Percentiles rank a stretch among this genome's conserved stretches.
Conservation (phyloP, 2,329 filamentous ascomycete species). For the Exutisphaerella laricina region DNA sequence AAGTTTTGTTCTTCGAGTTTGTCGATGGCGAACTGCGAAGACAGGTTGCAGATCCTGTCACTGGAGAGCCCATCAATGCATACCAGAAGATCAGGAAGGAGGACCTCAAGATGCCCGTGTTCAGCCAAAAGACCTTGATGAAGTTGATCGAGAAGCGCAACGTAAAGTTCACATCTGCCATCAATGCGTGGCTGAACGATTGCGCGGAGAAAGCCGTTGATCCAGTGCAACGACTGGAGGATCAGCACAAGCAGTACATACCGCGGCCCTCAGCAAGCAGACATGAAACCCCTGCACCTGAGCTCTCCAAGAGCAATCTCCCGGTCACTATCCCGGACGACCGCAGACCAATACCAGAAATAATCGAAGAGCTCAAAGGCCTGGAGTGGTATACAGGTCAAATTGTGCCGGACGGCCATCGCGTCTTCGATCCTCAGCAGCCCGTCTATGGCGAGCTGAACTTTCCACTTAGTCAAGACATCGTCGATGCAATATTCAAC, state of each 20-base stretch:
- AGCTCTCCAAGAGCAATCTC: conserved; percentile 40
- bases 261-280: conserved; percentile 53
- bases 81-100: conserved; percentile 67
- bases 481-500: conserved; percentile 97
- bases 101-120: conserved; percentile 84
- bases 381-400: conserved; percentile 86
- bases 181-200: conserved; percentile 69
- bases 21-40: conserved; percentile 84
- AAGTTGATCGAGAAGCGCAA: conserved; percentile 85
- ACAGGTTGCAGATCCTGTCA: conserved; percentile 66
- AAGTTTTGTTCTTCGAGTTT: conserved; percentile 88
- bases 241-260: conserved; percentile 55
- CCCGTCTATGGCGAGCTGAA: conserved; percentile 76
- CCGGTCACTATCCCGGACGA: conserved; percentile 73
- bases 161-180: conserved; percentile 69
- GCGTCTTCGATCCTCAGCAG: conserved; percentile 80
- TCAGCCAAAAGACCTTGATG: conserved; percentile 87
- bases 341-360: conserved; percentile 73
- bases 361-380: conserved; percentile 74
- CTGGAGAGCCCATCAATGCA: conserved; percentile 64
- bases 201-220: conserved; percentile 62
- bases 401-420: conserved; percentile 87
- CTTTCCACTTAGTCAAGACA: conserved; percentile 78
- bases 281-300: conserved; percentile 38
- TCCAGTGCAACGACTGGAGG: conserved; percentile 59